Percentiles rank a stretch among this genome's conserved stretches.
Evolutionary conservation across 768 basidiomycete species (phyloP).

Genomic region (Tephrocybe sp.): DNA sequence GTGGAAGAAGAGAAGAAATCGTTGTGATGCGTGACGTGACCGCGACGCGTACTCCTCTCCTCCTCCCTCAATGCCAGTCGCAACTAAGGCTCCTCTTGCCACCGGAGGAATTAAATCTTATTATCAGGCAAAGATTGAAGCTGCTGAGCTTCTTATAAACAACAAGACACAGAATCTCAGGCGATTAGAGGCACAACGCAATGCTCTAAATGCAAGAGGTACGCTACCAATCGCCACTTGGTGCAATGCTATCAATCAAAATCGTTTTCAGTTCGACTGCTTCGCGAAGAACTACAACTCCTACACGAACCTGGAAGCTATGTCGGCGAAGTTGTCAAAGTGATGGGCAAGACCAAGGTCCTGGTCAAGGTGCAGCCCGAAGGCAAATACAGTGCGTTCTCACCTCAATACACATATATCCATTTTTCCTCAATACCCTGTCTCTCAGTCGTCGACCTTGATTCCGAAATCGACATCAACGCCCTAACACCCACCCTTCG

Average conservation of each 20-base stretch:
- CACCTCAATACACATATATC: too few relatives aligned
- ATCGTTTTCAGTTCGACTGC: constrained; percentile 62
- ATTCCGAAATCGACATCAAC: constrained; percentile 78
- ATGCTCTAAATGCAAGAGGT: constrained; percentile 96
- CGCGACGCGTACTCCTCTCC: constrained; percentile 27
- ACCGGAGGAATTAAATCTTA: constrained; percentile 81
- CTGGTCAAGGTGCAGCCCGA: constrained; percentile 98
- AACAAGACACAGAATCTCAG: constrained; percentile 95
- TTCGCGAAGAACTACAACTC: constrained; percentile 82
- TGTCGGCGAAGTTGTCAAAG: constrained; percentile 96
- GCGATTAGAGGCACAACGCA: constrained; percentile 93
- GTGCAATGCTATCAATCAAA: neutral
- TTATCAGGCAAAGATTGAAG: constrained; percentile 95
- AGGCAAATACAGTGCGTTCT: constrained; percentile 94
- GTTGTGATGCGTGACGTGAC: constrained; percentile 18
- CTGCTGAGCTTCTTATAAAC: constrained; percentile 90
- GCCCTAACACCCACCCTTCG: constrained; percentile 83
- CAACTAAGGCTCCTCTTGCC: constrained; percentile 35
- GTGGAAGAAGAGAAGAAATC: too few relatives aligned
- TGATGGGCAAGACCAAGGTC: constrained; percentile 99
- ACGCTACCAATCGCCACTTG: constrained; percentile 3
- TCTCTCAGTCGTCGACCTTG: constrained; percentile 84
- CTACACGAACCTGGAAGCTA: constrained; percentile 84
- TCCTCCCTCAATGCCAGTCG: constrained; percentile 28
- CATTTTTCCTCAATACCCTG: neutral